phyloP scores from a whole-genome alignment of 352 stramenopile species.

The Globisporangium irregulare region DNA sequence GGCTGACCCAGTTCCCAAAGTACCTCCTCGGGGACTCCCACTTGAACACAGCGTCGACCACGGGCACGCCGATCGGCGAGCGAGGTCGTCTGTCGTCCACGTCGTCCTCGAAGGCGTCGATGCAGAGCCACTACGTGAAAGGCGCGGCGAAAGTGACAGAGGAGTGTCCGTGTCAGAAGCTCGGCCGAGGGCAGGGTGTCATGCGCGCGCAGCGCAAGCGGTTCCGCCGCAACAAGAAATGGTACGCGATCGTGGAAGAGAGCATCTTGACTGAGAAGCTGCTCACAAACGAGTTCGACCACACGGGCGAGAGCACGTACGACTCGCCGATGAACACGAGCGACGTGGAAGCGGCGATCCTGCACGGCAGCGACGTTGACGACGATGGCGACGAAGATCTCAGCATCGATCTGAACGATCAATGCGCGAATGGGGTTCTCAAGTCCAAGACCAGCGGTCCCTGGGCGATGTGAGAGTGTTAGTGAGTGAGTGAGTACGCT shows the following conservation, averaged over 20 bases:
- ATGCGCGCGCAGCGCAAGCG: slow-evolving; percentile 28
- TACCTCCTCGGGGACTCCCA: slow-evolving; percentile 9
- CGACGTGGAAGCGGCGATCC: slow-evolving; percentile 25
- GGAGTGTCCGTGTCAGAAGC: slow-evolving; percentile 43
- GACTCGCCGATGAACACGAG: slow-evolving; percentile 23
- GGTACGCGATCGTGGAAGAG: slow-evolving; percentile 42
- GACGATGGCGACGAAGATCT: slow-evolving; percentile 7
- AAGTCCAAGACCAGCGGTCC: background rate
- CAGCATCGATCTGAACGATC: background rate
- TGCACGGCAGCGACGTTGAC: slow-evolving; percentile 14
- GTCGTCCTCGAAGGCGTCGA: slow-evolving; percentile 28
- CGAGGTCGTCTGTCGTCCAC: slow-evolving; percentile 22
- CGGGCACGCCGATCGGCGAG: background rate
- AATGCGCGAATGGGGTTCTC: background rate
- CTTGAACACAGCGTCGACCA: slow-evolving; percentile 2
- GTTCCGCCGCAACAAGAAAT: slow-evolving; percentile 52
- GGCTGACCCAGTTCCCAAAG: slow-evolving; percentile 9
- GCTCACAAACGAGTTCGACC: slow-evolving; percentile 24
- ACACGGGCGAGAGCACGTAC: slow-evolving; percentile 25
- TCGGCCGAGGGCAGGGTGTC: slow-evolving; percentile 35
- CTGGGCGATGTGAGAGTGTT: slow-evolving; percentile 1
- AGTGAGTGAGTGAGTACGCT: background rate
- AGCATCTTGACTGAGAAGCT: slow-evolving; percentile 36
- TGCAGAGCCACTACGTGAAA: slow-evolving; percentile 16
- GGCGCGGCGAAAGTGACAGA: slow-evolving; percentile 19